phyloP scores from a whole-genome alignment of 2,329 filamentous ascomycete species.

The Beauveria pseudobassiana region DNA sequence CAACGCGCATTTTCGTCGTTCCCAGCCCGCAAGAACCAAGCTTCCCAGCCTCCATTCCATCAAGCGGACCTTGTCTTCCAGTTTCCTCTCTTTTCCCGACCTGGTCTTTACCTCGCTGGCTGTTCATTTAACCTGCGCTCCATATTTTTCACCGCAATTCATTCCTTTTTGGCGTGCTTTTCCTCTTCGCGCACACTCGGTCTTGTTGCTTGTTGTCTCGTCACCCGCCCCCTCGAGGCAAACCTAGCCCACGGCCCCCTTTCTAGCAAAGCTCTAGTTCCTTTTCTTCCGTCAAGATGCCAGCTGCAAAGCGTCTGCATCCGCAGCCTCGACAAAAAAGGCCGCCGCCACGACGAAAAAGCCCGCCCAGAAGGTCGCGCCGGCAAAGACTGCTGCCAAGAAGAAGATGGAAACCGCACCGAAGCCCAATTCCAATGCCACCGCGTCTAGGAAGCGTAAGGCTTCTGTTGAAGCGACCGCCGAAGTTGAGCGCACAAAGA shows the following conservation, averaged over 20 bases:
- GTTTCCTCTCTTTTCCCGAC: not conserved
- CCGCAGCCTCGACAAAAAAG: not conserved
- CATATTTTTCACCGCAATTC: not conserved
- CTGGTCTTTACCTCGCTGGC: not conserved
- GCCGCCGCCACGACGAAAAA: not conserved
- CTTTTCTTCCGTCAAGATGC: not conserved
- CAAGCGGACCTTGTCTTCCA: not conserved
- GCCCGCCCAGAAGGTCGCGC: constrained; percentile 5
- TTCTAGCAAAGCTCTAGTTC: not conserved
- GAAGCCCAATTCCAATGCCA: constrained; percentile 5
- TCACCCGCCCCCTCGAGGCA: not conserved
- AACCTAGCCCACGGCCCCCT: not conserved
- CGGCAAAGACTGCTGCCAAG: constrained; percentile 17
- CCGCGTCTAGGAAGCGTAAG: constrained; percentile 22
- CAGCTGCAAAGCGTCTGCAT: not conserved
- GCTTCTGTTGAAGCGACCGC: constrained; percentile 13
- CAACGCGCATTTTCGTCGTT: constrained; percentile 4
- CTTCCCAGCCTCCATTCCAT: constrained; percentile 6
- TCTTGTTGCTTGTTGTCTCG: not conserved
- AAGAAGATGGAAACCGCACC: constrained; percentile 12
- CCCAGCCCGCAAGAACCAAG: not conserved
- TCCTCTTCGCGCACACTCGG: not conserved
- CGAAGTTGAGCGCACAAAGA: constrained; percentile 20
- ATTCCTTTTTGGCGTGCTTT: not conserved
- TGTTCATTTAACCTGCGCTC: not conserved